Conservation (phyloP, 257 asterid genomes). For the Solanum bulbocastanum region DNA sequence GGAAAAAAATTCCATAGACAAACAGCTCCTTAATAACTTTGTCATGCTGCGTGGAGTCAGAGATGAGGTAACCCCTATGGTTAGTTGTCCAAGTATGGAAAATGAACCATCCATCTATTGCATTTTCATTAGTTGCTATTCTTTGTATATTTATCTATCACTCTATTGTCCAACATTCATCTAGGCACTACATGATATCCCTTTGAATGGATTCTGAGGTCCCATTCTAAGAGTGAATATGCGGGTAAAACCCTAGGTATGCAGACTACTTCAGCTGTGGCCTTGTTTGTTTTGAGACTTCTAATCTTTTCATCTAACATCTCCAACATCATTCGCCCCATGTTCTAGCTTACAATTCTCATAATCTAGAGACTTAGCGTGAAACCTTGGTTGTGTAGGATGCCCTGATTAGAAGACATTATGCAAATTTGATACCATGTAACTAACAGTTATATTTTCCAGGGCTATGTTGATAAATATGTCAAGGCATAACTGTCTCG, state of each 20-base stretch:
- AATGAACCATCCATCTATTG: neutral
- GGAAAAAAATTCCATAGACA: neutral
- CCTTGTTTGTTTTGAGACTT: neutral
- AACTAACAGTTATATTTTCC: conserved; percentile 14
- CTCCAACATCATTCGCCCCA: neutral
- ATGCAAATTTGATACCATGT: neutral
- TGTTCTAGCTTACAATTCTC: neutral
- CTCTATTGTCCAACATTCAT: neutral
- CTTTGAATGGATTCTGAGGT: neutral
- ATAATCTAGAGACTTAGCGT: neutral
- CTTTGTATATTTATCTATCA: neutral
- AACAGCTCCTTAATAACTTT: neutral
- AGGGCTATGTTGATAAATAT: conserved; percentile 94
- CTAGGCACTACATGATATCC: neutral
- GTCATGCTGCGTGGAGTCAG: neutral
- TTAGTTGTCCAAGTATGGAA: neutral
- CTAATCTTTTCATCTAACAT: neutral
- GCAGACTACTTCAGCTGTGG: neutral
- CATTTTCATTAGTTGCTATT: neutral
- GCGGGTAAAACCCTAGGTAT: neutral
- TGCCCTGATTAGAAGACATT: neutral
- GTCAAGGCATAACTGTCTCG: conserved; percentile 43
- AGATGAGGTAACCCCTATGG: neutral
- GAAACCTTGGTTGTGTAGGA: neutral
- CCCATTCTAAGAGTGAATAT: neutral